These are phyloP conservation scores for Colletotrichum acutatum DNA, from an alignment of 2,329 filamentous ascomycete species.

Conservation along the genomic window DNA sequence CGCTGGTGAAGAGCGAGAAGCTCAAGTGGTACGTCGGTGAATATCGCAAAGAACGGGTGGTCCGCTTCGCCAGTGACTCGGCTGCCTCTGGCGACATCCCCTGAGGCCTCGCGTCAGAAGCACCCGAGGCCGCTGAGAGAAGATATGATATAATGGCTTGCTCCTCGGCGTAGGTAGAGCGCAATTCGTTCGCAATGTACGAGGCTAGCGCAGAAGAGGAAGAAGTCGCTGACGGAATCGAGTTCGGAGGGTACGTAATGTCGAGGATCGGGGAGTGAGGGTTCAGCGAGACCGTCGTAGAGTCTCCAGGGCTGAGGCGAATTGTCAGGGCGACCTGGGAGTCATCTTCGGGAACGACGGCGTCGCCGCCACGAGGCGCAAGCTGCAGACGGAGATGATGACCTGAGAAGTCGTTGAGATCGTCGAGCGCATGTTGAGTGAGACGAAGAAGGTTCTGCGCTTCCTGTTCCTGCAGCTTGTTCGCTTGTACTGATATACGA, in stretches of 20 bases:
- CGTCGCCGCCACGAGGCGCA: conserved; percentile 50
- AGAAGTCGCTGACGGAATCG: conserved; percentile 73
- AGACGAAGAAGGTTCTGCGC: conserved; percentile 78
- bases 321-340: conserved; percentile 74
- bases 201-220: conserved; percentile 79
- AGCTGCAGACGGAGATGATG: conserved; percentile 83
- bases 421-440: conserved; percentile 89
- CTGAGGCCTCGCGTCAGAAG: conserved; percentile 57
- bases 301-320: conserved; percentile 72
- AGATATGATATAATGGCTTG: conserved; percentile 85
- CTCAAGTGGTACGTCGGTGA: conserved; percentile 94
- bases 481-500: conserved; percentile 80
- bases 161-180: conserved; percentile 85
- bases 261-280: conserved; percentile 78
- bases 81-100: conserved; percentile 61
- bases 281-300: conserved; percentile 72
- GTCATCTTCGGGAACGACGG: conserved; percentile 50
- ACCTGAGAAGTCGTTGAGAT: conserved; percentile 85
- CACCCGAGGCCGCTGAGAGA: conserved; percentile 68
- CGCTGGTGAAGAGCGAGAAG: conserved; percentile 92
- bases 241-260: conserved; percentile 78
- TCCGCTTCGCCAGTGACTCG: conserved; percentile 73
- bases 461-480: conserved; percentile 72
- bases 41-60: conserved; percentile 88
- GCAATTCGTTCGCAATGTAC: conserved; percentile 82